Evolutionary conservation across 768 basidiomycete species (phyloP).

Genomic region (Suillus americanus): DNA sequence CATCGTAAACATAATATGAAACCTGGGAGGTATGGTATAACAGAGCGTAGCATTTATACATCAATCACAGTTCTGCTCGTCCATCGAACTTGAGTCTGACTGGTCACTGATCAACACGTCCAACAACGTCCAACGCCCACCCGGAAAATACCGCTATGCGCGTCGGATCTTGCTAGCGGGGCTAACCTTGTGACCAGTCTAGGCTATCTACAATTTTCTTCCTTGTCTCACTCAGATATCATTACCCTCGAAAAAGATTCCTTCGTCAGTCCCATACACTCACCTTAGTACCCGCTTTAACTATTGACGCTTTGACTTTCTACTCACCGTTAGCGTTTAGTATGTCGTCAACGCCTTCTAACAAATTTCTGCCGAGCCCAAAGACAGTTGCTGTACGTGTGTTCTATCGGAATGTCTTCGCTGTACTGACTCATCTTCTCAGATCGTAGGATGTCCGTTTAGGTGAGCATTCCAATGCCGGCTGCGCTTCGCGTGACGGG

Average conservation of each 20-base stretch:
- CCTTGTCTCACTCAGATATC: neutral
- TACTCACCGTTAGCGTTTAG: neutral
- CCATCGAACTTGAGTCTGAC: neutral
- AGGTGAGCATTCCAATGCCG: constrained; percentile 52
- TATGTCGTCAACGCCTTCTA: constrained; percentile 9
- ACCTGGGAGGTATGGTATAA: neutral
- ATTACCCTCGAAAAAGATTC: neutral
- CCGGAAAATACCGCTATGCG: constrained; percentile 1
- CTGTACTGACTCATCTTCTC: constrained; percentile 10
- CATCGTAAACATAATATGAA: neutral
- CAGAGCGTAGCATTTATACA: neutral
- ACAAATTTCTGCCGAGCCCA: constrained; percentile 47
- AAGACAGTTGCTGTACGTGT: constrained; percentile 78
- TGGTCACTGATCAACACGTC: neutral
- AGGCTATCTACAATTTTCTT: neutral
- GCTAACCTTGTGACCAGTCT: neutral
- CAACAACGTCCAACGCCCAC: neutral
- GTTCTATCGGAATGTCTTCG: neutral
- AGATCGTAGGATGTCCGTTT: constrained; percentile 97
- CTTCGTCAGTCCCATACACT: neutral
- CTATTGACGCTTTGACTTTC: neutral
- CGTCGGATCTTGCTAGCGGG: neutral
- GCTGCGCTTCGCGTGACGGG: neutral
- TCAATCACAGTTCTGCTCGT: neutral
- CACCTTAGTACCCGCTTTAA: neutral